Base-by-base conservation (phyloP, 75 land plant species). In the Picea sitchensis region DNA sequence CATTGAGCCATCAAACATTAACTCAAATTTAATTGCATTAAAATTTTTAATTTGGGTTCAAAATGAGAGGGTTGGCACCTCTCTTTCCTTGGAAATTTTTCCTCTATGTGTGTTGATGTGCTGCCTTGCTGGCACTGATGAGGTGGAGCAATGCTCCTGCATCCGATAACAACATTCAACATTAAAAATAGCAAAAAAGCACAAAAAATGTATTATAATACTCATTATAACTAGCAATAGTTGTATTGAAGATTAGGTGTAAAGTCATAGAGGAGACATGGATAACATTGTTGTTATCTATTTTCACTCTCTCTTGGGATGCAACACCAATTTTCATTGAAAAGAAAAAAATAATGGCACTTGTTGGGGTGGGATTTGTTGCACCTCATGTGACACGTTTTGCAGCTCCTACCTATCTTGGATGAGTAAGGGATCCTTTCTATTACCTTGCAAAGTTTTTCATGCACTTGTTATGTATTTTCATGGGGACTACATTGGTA, bases 281-380 rank as follows among this genome's bases (percentile, higher is more conserved):
- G 38, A 36, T 36, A 36, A 36, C 0, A 3, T 36, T 36, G 38
- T 36, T 36, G 38, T 0, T 68, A 14, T 67, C 75, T 36, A 72
- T 87, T 21, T 82, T 85, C 18, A 76, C 72, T 18, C 78, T 82
- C 32, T 67, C 62, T 17, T 81, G 58, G 88, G 85, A 44, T 96
- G 94, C 86, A 92, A 92, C 21, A 91, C 84, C 63, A 94, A 85
- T 82, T 93, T 95, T 38, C 93, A 81, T 61, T 90, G 89, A 36
- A 87, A 90, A 76, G 79, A 60, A 21, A 91, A 88, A 62, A 68
- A 58, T 38, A 56, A 47, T n/a, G 73, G 38, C 21, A 76, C 36
- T 60, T 83, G 80, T 26, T 77, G 82, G 5, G 83, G 80, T 18
- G 82, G 83, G 78, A 75, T 84, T 14, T 81, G 86, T 74, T 82